Base-by-base conservation (phyloP, 2,329 filamentous ascomycete species). In the Paracoccidioides brasiliensis region DNA sequence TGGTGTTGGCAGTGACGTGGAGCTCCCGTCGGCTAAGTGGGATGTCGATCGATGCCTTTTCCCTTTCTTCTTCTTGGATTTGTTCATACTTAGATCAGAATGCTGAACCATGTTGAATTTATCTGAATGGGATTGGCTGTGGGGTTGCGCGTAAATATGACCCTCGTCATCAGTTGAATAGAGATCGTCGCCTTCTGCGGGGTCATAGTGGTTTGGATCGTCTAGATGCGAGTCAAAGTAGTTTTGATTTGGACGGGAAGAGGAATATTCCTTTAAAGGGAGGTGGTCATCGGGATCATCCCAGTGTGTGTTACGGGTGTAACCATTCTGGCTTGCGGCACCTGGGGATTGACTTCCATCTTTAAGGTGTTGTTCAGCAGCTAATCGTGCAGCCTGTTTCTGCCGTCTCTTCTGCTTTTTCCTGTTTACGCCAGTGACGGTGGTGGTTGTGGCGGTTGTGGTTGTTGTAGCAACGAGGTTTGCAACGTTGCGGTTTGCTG, bases 331-430 rank as follows among this genome's bases (percentile, higher is more conserved):
- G 59, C 70, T 67, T 35, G 60, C 57, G 14, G 56, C 51, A 51
- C 66, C 63, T 33, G 56, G 38, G 15, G 62, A 58, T 37, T 57
- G 54, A 54, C 66, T 63, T 42, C 64, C 63, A 56, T 67, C 69
- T 37, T 64, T 60, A 6, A 65, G 67, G 59, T 74, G 72, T 61
- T 75, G 74, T 37, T 77, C 77, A 46, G 78, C 81, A 35, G 80
- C 80, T 66, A 85, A 81, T 58, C 84, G 85, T 37, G 88, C 86
- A 38, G 86, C 86, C 72, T 81, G 78, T 70, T 96, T 96, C 67
- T 88, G 85, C 62, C 90, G 82, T 63, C 90, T 83, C 78, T 95
- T 96, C 71, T 93, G 87, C 77, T 96, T 97, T 78, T 96, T 96
- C 67, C 88, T 83, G 73, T 95, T 96, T 53, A 90, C 85, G 42